Base-by-base conservation (phyloP, 2,329 filamentous ascomycete species). In the Ilyonectria destructans region DNA sequence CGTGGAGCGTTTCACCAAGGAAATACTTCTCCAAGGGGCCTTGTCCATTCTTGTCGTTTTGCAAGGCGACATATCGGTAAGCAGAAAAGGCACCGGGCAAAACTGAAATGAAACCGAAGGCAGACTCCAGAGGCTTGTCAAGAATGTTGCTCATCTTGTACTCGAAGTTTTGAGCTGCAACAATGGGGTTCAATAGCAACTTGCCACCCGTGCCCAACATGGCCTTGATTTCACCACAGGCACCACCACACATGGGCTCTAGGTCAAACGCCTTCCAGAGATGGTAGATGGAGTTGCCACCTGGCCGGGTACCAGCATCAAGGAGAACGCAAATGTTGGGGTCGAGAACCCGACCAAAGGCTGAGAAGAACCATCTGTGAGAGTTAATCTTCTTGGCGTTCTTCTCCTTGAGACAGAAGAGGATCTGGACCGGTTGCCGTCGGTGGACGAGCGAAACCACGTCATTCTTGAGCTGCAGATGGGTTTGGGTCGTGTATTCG, bases 351-450 rank as follows among this genome's bases (percentile, higher is more conserved):
- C 91, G 90, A 35, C 96, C 96, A 80, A 99, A 99, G 0, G 96
- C 96, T 75, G 97, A 93, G 87, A 99, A 99, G 85, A 99, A 98
- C 96, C 96, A 99, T 80, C 96, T 88, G 81, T 99, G 96, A 0
- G 96, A 98, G 80, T 99, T 99, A 89, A 99, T 99, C 87, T 99
- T 99, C 87, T 99, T 99, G 85, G 98, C 95, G 80, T 99, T 99
- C 89, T 98, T 98, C 80, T 99, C 96, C 85, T 99, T 99, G 69
- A 99, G 83, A 81, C 96, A 99, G 86, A 99, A 99, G 5, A 99
- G 89, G 85, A 99, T 92, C 84, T 99, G 96, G 2, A 99, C 93
- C 0, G 96, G 96, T 69, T 96, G 95, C 68, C 93, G 92, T 77
- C 95, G 94, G 54, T 92, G 92, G 70, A 96, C 93, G 57, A 98